These are phyloP conservation scores for Euryodendron excelsum DNA, from an alignment of 148 eudicot genomes.

Conservation along the genomic window DNA sequence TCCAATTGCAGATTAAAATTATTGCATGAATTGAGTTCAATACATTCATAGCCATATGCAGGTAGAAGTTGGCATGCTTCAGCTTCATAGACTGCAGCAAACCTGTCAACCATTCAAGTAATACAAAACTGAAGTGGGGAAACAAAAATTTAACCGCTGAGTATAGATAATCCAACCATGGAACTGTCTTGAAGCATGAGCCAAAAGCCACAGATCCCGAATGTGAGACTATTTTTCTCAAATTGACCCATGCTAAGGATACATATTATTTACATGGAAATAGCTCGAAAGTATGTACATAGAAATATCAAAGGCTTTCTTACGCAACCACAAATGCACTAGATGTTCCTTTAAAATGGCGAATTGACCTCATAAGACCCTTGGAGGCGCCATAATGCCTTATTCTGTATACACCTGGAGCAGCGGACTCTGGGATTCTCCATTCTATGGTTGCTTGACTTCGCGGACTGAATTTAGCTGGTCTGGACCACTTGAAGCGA, in stretches of 20 bases:
- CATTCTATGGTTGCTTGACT: conserved; percentile 80
- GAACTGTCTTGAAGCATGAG: background rate
- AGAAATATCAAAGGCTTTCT: conserved; percentile 4
- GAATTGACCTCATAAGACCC: conserved; percentile 53
- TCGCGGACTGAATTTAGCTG: conserved; percentile 54
- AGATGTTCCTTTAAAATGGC: conserved; percentile 73
- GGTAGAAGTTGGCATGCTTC: background rate
- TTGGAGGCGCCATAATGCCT: conserved; percentile 89
- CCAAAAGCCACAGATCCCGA: background rate
- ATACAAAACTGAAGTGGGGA: too few species aligned
- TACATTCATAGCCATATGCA: background rate
- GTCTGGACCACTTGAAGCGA: conserved; percentile 79
- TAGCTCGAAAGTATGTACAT: background rate
- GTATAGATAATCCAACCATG: background rate
- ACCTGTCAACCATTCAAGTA: background rate
- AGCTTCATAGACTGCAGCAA: background rate
- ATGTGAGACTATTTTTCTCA: background rate
- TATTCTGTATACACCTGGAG: conserved; percentile 73
- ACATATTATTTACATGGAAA: background rate
- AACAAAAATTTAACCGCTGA: background rate
- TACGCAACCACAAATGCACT: conserved; percentile 77
- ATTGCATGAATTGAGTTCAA: background rate
- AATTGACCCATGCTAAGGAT: background rate
- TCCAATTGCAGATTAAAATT: background rate
- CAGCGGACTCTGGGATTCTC: conserved; percentile 63